These are phyloP conservation scores for Cajanus cajan DNA, from an alignment of 306 rosid genomes.

Conservation along the genomic window DNA sequence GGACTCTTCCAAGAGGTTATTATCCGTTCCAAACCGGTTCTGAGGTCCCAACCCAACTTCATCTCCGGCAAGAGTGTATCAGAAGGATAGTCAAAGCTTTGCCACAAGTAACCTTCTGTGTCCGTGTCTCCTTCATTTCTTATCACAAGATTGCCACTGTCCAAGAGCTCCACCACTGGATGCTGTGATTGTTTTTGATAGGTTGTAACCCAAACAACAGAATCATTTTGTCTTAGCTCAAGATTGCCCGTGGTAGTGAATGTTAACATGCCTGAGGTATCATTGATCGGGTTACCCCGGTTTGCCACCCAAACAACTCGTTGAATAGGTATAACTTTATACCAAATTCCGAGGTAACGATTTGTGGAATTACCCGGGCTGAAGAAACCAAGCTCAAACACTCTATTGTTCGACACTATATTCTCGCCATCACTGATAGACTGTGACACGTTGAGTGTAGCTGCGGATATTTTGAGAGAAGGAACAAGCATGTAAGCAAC, in stretches of 20 bases:
- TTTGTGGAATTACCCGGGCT: not conserved
- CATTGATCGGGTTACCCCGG: not conserved
- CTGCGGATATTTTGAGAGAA: too few species aligned
- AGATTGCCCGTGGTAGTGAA: not conserved
- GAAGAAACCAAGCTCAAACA: constrained; percentile 33
- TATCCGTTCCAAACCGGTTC: constrained; percentile 14
- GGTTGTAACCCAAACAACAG: constrained; percentile 1
- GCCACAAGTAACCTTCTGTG: constrained; percentile 26
- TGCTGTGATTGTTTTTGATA: not conserved
- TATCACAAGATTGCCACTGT: constrained; percentile 33
- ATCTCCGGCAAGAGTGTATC: constrained; percentile 47
- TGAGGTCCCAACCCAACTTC: constrained; percentile 47
- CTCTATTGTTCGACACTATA: too few species aligned
- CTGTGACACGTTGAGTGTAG: too few species aligned
- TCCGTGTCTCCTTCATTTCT: not conserved
- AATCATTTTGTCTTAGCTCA: not conserved
- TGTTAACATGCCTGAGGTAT: not conserved
- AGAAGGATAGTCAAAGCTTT: constrained; percentile 57
- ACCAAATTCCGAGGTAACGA: constrained; percentile 31
- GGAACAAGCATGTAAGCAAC: too few species aligned
- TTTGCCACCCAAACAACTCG: constrained; percentile 38
- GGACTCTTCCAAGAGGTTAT: constrained; percentile 44
- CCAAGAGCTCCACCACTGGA: constrained; percentile 33
- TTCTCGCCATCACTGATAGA: too few species aligned
- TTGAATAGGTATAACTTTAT: not conserved